These are phyloP conservation scores for Linnemannia hyalina DNA, from an alignment of 192 early-diverging fungal genomes.

Conservation along the genomic window DNA sequence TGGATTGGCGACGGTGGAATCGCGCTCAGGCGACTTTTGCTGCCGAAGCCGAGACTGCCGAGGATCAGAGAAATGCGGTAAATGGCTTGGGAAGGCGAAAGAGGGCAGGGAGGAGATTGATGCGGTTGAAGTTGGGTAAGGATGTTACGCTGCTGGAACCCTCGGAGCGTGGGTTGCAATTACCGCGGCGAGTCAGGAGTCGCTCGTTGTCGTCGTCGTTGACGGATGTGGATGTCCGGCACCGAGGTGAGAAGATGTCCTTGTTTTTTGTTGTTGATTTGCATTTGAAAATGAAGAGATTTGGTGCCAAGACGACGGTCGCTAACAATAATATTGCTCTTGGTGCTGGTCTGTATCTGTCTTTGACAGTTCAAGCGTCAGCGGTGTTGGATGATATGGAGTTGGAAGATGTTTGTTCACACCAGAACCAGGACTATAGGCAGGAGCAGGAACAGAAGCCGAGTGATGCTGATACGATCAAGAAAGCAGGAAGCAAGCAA, in stretches of 20 bases:
- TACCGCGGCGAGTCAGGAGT: constrained; percentile 14
- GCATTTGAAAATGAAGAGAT: not conserved
- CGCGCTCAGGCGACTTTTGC: constrained; percentile 5
- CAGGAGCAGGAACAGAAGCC: not conserved
- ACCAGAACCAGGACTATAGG: not conserved
- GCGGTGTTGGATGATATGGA: not conserved
- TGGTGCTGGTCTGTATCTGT: not conserved
- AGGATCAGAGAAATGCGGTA: not conserved
- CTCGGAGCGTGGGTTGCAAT: constrained; percentile 24
- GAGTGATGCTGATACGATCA: no score
- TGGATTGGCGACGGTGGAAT: constrained; percentile 52
- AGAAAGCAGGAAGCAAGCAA: not conserved
- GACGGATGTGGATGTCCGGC: not conserved
- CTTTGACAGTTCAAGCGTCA: constrained; percentile 4
- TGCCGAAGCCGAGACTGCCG: not conserved
- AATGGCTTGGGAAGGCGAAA: not conserved
- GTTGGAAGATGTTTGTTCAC: constrained; percentile 12
- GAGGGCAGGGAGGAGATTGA: not conserved
- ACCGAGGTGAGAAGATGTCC: not conserved
- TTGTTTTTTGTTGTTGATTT: no score
- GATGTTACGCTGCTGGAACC: constrained; percentile 38
- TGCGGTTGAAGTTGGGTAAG: constrained; percentile 34
- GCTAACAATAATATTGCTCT: not conserved
- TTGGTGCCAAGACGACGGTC: not conserved
- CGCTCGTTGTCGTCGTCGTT: not conserved